Base-by-base conservation (phyloP, 192 early-diverging fungal genomes). In the Backusella luteola region DNA sequence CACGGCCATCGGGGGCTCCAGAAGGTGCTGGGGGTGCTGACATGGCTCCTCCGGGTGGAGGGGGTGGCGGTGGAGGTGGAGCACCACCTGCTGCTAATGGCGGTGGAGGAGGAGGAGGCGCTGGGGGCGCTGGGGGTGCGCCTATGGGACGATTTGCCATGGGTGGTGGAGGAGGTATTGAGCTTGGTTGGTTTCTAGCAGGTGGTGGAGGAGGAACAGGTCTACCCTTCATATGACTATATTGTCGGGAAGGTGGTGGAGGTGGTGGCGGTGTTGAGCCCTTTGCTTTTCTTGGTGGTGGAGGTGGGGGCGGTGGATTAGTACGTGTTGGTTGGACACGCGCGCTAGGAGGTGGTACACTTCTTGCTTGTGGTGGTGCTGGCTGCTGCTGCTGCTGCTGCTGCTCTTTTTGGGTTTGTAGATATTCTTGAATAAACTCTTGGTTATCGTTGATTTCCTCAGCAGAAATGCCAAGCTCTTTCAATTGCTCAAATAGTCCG, bases 361-460 rank as follows among this genome's bases (percentile, higher is more conserved):
- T 8, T 32, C n/a, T 35, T 69, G 32, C 6, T 39, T 52, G 71
- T 8, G 70, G 76, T 29, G 3, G 76, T 73, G 68, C 32, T 32
- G 32, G 32, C 32, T 32, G 74, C 73, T 70, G 66, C 34, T 75
- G 73, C 23, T 17, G 71, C 29, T 12, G 68, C 23, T 17, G 71
- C 29, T 12, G 68, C 73, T 46, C 35, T 73, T 69, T 67, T 74
- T 88, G 87, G 63, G 87, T 77, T 46, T 90, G 81, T 11, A 94
- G 84, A 84, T 91, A 93, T 53, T 91, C 71, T 36, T 86, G 77
- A 39, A 94, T 90, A 71, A 93, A 91, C 21, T 87, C 86, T 38
- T 90, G 87, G 15, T 92, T 90, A 69, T 89, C 84, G 44, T 83
- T 82, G 46, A 92, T 91, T 46, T 90, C 88, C 29, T 93, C 90